These are phyloP conservation scores for Stachybotrys chlorohalonatus DNA, from an alignment of 2,329 filamentous ascomycete genomes.

Conservation along the genomic window DNA sequence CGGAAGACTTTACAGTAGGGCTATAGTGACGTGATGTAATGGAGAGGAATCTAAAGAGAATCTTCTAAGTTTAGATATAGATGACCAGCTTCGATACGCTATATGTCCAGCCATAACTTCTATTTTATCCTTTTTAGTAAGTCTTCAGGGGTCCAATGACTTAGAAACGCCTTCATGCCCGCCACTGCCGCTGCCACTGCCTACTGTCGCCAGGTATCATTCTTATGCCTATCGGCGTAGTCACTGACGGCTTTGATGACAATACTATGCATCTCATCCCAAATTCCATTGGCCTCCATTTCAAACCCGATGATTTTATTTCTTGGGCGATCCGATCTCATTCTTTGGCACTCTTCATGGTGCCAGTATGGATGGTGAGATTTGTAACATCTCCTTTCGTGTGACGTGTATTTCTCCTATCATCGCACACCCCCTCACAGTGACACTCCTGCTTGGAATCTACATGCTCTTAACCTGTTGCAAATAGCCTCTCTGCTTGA, in stretches of 20 bases:
- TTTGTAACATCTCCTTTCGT: not conserved
- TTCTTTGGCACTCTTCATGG: not conserved
- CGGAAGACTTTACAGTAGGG: not conserved
- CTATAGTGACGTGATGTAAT: not conserved
- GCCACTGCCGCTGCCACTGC: not conserved
- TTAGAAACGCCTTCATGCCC: not conserved
- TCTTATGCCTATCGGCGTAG: not conserved
- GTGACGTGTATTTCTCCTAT: not conserved
- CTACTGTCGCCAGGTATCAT: not conserved
- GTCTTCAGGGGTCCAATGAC: not conserved
- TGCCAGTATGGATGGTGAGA: not conserved
- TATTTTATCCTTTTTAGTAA: not conserved
- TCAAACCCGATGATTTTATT: not conserved
- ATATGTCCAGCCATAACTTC: not conserved
- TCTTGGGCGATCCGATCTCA: not conserved
- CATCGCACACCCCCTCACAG: not conserved
- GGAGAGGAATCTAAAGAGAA: not conserved
- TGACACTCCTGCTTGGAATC: not conserved
- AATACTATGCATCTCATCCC: not conserved
- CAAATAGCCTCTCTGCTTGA: not conserved
- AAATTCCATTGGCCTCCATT: not conserved
- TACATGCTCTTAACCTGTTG: not conserved
- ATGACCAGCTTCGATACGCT: not conserved
- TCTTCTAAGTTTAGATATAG: not conserved
- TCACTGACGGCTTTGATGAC: not conserved